Base-by-base conservation (phyloP, 2,329 filamentous ascomycete species). In the Penicillium sp. region DNA sequence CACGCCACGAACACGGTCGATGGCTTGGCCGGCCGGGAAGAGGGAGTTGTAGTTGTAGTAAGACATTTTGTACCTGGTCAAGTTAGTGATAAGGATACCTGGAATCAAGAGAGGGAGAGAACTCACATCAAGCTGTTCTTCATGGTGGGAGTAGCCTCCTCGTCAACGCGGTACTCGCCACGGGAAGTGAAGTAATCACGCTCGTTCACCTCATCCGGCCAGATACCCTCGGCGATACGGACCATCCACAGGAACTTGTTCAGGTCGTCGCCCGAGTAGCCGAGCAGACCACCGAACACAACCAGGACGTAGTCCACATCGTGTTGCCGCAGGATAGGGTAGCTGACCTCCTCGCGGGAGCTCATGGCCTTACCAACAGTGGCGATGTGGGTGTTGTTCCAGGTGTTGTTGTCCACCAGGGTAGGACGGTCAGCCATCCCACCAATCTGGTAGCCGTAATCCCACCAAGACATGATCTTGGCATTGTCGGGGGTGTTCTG, bases 231-330 rank as follows among this genome's bases (percentile, higher is more conserved):
- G 35, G 94, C 94, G 68, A 99, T 99, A 70, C 94, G 86, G 52
- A 99, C 92, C 95, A 99, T 99, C 94, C 94, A 99, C 63, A 99
- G 80, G 80, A 99, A 99, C 79, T 99, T 99, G 81, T 99, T 99
- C 79, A 99, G 96, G 69, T 99, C 94, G 65, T 99, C 94, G 58
- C 94, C 94, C 46, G 92, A 96, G 79, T 99, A 99, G 50, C 95
- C 95, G 35, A 99, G 80, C 52, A 99, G 84, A 70, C 90, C 94
- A 66, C 94, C 94, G 65, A 97, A 99, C 50, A 99, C 94, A 18
- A 99, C 86, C 48, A 99, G 81, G n/a, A 99, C 90, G 65, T 99
- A 99, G 75, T 99, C 92, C 3, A 99, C 94, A 75, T 99, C 94
- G 68, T 99, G 94, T 74, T 97, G 90, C 61, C 92, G 88, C 84